Conservation (phyloP, 2,329 filamentous ascomycete species). For the Fusarium heterosporum region DNA sequence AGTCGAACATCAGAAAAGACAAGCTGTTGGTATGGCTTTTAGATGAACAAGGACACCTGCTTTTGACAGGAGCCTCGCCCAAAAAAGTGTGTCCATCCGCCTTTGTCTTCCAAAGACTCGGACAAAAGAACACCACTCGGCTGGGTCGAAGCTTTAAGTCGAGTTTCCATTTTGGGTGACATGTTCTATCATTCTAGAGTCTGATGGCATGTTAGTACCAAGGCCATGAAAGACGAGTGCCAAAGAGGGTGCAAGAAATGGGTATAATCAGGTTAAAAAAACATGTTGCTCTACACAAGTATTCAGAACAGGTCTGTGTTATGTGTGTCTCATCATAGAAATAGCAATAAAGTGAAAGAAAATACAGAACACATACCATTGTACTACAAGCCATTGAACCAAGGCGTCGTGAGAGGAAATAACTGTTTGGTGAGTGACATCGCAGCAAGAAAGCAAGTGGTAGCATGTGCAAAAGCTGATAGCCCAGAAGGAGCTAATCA, state of each 20-base stretch:
- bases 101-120: slow-evolving; percentile 27
- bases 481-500: not conserved
- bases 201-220: slow-evolving; percentile 34
- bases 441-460: not conserved
- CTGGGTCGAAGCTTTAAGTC: slow-evolving; percentile 15
- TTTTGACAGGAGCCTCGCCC: not conserved
- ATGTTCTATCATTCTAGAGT: slow-evolving; percentile 6
- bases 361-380: slow-evolving; percentile 23
- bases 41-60: slow-evolving; percentile 11
- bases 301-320: slow-evolving; percentile 54
- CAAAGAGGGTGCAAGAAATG: slow-evolving; percentile 11
- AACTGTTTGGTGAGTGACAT: slow-evolving; percentile 16
- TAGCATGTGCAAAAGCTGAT: not conserved
- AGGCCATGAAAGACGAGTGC: slow-evolving; percentile 9
- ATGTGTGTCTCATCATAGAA: slow-evolving; percentile 49
- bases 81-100: slow-evolving; percentile 15
- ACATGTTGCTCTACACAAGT: slow-evolving; percentile 48
- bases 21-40: not conserved
- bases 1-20: slow-evolving; percentile 13
- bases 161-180: slow-evolving; percentile 27
- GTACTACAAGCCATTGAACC: not conserved
- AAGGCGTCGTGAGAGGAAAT: not conserved
- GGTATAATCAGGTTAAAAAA: slow-evolving; percentile 43
- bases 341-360: slow-evolving; percentile 2
- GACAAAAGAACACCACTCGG: slow-evolving; percentile 14